Evolutionary conservation across 2,329 filamentous ascomycete species (phyloP), one percentile per base, ranked within the genome.

Genomic region (Colletotrichum sidae): DNA sequence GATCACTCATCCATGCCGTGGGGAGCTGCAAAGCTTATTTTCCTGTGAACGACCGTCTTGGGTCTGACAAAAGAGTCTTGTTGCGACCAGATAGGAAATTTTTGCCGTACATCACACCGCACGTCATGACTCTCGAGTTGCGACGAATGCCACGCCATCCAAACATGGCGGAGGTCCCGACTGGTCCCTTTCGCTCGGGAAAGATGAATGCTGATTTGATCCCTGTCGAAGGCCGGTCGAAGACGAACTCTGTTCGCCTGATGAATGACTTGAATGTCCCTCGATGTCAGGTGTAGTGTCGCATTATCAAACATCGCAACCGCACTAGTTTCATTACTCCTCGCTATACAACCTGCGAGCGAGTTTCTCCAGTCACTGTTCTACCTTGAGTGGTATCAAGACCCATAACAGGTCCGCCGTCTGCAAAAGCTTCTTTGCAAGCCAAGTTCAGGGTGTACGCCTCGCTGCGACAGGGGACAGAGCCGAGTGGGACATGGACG

Each of bases 21-120:
- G 35, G 54, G 38, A 13, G 44, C 50, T n/a, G 8, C 25, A 58
- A 58, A 58, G 55, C n/a, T 51, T 58, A 58, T 50, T 42, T 44
- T 35, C 3, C 9, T 44, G 46, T 33, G 35, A 12, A 41, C 47
- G 46, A 25, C 4, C 25, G 17, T 58, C 45, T 55, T 50, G 55
- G 55, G 15, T 25, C 25, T 5, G 25, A 25, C 1, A 1, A 5
- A 25, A 25, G 25, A 25, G 4, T 25, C 25, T 25, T 25, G 4
- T 25, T 25, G 25, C 25, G 25, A 5, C 25, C 25, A 25, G 25
- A 25, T 25, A 5, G 4, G 25, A 25, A 25, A 1, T 5, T 5
- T 1, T 25, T 1, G 25, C 25, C 4, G 25, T 25, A 25, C 25
- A 25, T 25, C 25, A 25, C 5, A 25, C 25, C 41, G 33, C 41